Percentiles rank a stretch among this genome's conserved stretches.
phyloP scores from a whole-genome alignment of 148 eudicot genomes.

The Cornus suecica region DNA sequence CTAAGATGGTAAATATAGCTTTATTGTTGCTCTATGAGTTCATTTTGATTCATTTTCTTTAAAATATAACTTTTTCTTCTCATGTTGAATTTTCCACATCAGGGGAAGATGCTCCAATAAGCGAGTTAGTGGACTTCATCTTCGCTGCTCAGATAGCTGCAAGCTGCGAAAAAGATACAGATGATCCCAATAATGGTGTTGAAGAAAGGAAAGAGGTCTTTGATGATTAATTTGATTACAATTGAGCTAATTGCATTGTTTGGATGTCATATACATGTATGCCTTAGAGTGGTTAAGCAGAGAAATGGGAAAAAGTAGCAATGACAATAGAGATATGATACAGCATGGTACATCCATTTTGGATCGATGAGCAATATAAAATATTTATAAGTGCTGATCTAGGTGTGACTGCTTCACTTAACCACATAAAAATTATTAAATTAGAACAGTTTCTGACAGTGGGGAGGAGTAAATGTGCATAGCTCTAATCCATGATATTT shows the following conservation, averaged over 20 bases:
- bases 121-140: constrained; percentile 79
- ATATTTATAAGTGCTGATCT: background rate
- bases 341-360: background rate
- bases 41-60: background rate
- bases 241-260: background rate
- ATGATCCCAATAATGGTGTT: constrained; percentile 23
- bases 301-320: background rate
- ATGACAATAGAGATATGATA: background rate
- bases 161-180: constrained; percentile 35
- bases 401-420: background rate
- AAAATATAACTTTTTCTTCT: background rate
- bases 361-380: background rate
- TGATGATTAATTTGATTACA: constrained; percentile 4
- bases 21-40: background rate
- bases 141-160: constrained; percentile 82
- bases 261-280: background rate
- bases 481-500: background rate
- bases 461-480: background rate
- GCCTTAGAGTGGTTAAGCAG: background rate
- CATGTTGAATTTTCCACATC: constrained; percentile 18
- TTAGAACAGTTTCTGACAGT: background rate
- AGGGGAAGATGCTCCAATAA: constrained; percentile 71
- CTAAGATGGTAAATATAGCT: background rate
- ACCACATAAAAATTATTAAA: background rate
- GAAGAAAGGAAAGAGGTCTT: constrained; percentile 49